phyloP scores from a whole-genome alignment of 2,329 filamentous ascomycete genomes.

The Exophiala phaeomuriformis region DNA sequence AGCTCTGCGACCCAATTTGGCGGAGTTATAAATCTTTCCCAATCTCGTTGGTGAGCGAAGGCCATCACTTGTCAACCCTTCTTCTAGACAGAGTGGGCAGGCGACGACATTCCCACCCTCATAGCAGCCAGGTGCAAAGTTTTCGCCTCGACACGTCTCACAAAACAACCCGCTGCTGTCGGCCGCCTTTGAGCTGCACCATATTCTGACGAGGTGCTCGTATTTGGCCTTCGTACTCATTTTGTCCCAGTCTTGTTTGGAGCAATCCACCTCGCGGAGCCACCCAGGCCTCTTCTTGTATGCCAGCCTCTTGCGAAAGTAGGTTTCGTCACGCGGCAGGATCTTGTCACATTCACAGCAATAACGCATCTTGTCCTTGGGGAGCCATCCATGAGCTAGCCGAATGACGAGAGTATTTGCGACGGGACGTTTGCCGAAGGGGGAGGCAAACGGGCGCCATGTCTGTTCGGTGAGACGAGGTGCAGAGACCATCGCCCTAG shows the following conservation, averaged over 20 bases:
- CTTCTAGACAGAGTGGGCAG: slow-evolving; percentile 18
- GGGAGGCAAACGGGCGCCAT: slow-evolving; percentile 13
- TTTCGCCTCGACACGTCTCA: slow-evolving; percentile 5
- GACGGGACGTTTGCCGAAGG: slow-evolving; percentile 10
- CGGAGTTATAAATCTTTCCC: not conserved
- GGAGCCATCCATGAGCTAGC: slow-evolving; percentile 25
- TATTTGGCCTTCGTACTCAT: slow-evolving; percentile 17
- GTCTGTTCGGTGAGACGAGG: slow-evolving; percentile 10
- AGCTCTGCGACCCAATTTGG: not conserved
- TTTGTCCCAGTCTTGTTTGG: slow-evolving; percentile 14
- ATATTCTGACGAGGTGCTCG: slow-evolving; percentile 18
- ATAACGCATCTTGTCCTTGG: slow-evolving; percentile 22
- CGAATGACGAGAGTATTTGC: slow-evolving; percentile 17
- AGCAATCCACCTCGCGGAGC: slow-evolving; percentile 8
- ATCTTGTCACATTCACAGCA: slow-evolving; percentile 22
- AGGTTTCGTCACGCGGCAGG: slow-evolving; percentile 17
- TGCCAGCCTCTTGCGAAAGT: slow-evolving; percentile 16
- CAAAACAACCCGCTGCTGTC: slow-evolving; percentile 21
- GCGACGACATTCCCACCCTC: slow-evolving; percentile 2
- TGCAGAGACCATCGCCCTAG: slow-evolving; percentile 12
- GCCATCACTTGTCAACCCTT: slow-evolving; percentile 13
- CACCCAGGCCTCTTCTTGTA: slow-evolving; percentile 16
- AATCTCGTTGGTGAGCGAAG: slow-evolving; percentile 8
- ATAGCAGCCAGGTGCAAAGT: not conserved
- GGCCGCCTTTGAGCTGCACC: slow-evolving; percentile 13